Conservation (phyloP, 495 filamentous ascomycete genomes). For the Tuber melanosporum region DNA sequence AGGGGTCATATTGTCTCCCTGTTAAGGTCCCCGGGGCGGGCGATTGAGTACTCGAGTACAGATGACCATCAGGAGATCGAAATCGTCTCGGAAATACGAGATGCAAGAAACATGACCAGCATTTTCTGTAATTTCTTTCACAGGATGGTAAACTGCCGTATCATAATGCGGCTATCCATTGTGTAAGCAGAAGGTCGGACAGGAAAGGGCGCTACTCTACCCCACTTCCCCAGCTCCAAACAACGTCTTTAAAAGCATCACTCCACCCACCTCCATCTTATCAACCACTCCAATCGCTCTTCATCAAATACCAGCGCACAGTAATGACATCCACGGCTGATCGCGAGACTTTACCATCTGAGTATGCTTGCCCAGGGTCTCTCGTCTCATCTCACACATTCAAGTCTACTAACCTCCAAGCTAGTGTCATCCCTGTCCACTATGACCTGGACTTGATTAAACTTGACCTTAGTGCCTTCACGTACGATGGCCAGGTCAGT, state of each 20-base stretch:
- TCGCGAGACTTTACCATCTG: conserved; percentile 51
- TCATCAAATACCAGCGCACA: conserved; percentile 43
- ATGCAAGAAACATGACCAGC: background rate
- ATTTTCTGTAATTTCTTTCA: background rate
- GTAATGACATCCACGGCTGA: conserved; percentile 47
- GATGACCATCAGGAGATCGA: background rate
- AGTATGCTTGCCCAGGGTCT: conserved; percentile 42
- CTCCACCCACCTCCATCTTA: background rate
- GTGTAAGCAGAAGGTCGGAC: background rate
- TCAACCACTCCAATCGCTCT: background rate
- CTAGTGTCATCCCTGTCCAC: conserved; percentile 71
- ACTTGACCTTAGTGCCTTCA: conserved; percentile 67
- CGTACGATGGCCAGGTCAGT: conserved; percentile 72
- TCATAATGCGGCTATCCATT: background rate
- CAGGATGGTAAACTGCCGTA: background rate
- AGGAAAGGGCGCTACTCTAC: background rate
- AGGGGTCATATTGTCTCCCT: background rate
- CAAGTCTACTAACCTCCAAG: conserved; percentile 27
- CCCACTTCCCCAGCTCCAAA: conserved; percentile 7
- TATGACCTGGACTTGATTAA: conserved; percentile 78
- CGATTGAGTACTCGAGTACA: background rate
- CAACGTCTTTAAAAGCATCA: conserved; percentile 2
- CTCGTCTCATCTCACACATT: conserved; percentile 27
- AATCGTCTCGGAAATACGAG: background rate
- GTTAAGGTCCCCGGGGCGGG: background rate